phyloP scores from a whole-genome alignment of 768 basidiomycete genomes.

The Hygrophoropsis aurantiaca region DNA sequence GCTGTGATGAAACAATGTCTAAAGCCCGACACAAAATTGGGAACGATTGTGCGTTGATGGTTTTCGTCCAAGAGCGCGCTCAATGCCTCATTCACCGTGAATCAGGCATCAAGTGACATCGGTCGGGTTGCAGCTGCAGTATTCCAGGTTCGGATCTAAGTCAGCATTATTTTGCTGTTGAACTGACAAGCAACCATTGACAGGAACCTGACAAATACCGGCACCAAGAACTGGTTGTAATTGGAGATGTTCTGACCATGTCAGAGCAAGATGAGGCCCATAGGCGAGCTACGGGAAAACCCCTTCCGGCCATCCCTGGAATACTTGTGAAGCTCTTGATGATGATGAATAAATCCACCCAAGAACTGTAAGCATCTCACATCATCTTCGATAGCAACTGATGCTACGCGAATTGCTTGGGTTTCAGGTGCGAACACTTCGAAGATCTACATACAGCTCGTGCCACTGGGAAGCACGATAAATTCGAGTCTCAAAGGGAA shows the following conservation, averaged over 20 bases:
- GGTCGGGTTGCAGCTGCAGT: conserved; percentile 34
- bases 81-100: not conserved
- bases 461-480: conserved; percentile 15
- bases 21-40: conserved; percentile 30
- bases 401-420: no score
- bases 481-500: conserved; percentile 21
- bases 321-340: conserved; percentile 27
- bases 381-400: not conserved
- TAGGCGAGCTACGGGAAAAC: conserved; percentile 24
- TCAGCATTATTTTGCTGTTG: not conserved
- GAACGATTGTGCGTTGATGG: conserved; percentile 31
- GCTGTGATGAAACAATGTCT: conserved; percentile 34
- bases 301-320: conserved; percentile 27
- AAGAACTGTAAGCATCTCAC: conserved; percentile 26
- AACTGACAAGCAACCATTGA: not conserved
- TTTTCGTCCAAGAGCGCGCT: not conserved
- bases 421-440: conserved; percentile 24
- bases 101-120: conserved; percentile 34
- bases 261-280: conserved; percentile 26
- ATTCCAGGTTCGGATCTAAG: conserved; percentile 22
- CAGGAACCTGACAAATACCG: conserved; percentile 27
- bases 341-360: conserved; percentile 27
- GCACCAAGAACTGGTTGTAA: conserved; percentile 23
- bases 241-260: conserved; percentile 30
- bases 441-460: conserved; percentile 24